Evolutionary conservation across 2,329 filamentous ascomycete species (phyloP).

Genomic region (Aspergillus fructus): DNA sequence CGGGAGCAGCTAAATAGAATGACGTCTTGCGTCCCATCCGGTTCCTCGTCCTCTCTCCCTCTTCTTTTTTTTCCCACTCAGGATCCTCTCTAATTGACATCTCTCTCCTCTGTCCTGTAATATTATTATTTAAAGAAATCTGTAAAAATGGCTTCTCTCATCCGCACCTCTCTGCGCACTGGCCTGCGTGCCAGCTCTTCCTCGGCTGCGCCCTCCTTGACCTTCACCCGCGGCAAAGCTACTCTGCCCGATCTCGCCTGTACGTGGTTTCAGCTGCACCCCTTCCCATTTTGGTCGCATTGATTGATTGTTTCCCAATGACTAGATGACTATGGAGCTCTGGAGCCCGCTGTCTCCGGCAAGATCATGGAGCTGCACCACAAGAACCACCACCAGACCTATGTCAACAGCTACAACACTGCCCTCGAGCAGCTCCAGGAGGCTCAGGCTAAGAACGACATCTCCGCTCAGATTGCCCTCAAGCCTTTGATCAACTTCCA

Average conservation of each 20-base stretch:
- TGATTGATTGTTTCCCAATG: not conserved
- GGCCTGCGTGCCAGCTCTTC: slow-evolving; percentile 67
- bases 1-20: slow-evolving; percentile 16
- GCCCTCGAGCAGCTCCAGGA: slow-evolving; percentile 69
- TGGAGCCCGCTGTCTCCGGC: slow-evolving; percentile 79
- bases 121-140: slow-evolving; percentile 2
- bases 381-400: slow-evolving; percentile 91
- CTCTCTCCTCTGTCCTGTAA: slow-evolving; percentile 10
- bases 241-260: slow-evolving; percentile 86
- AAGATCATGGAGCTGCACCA: slow-evolving; percentile 97
- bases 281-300: not conserved
- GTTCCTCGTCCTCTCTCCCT: slow-evolving; percentile 14
- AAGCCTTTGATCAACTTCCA: slow-evolving; percentile 65
- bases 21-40: slow-evolving; percentile 18
- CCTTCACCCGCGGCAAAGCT: slow-evolving; percentile 81
- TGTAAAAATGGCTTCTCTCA: slow-evolving; percentile 68
- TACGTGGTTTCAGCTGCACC: slow-evolving; percentile 43
- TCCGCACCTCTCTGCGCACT: slow-evolving; percentile 71
- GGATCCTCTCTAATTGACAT: slow-evolving; percentile 7
- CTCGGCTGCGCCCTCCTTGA: slow-evolving; percentile 63
- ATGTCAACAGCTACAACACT: slow-evolving; percentile 85
- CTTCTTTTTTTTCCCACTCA: slow-evolving; percentile 2
- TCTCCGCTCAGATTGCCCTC: slow-evolving; percentile 57
- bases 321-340: slow-evolving; percentile 90
- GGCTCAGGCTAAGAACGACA: slow-evolving; percentile 54